Percentiles rank a stretch among this genome's conserved stretches.
These are phyloP conservation scores for Xylaria sp. DNA, from an alignment of 2,329 filamentous ascomycete genomes.

Conservation along the genomic window DNA sequence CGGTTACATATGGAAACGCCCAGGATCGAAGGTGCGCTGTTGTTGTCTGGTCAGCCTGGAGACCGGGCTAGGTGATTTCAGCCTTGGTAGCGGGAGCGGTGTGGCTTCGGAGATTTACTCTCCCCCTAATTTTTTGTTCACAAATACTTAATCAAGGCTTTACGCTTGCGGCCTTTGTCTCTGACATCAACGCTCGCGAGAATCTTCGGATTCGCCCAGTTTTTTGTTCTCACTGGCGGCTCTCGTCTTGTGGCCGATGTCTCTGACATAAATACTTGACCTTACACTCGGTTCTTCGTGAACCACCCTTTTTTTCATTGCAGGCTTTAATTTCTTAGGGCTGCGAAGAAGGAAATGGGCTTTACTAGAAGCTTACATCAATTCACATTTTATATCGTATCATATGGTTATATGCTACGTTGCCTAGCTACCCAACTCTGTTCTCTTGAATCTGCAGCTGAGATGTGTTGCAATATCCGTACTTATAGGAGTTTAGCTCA, in stretches of 20 bases:
- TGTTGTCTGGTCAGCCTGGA: constrained; percentile 24
- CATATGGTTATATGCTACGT: not conserved
- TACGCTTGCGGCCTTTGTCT: constrained; percentile 26
- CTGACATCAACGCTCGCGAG: constrained; percentile 25
- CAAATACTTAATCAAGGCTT: not conserved
- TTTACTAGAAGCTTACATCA: not conserved
- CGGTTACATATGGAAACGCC: constrained; percentile 26
- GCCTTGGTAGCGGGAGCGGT: constrained; percentile 28
- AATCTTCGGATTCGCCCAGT: constrained; percentile 28
- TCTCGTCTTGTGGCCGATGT: constrained; percentile 27
- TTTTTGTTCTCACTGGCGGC: constrained; percentile 17
- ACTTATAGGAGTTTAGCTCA: not conserved
- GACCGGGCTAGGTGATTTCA: constrained; percentile 13
- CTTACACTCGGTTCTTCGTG: not conserved
- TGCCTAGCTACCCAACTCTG: not conserved
- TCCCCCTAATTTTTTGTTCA: constrained; percentile 19
- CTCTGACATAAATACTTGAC: constrained; percentile 28
- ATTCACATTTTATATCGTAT: not conserved
- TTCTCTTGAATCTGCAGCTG: not conserved
- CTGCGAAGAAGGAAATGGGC: constrained; percentile 26
- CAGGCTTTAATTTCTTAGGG: constrained; percentile 27
- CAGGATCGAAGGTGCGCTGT: constrained; percentile 28
- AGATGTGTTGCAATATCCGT: not conserved
- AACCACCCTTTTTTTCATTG: constrained; percentile 32
- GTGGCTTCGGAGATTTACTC: constrained; percentile 15